Conservation (phyloP, 495 filamentous ascomycete genomes). For the Glonium stellatum region DNA sequence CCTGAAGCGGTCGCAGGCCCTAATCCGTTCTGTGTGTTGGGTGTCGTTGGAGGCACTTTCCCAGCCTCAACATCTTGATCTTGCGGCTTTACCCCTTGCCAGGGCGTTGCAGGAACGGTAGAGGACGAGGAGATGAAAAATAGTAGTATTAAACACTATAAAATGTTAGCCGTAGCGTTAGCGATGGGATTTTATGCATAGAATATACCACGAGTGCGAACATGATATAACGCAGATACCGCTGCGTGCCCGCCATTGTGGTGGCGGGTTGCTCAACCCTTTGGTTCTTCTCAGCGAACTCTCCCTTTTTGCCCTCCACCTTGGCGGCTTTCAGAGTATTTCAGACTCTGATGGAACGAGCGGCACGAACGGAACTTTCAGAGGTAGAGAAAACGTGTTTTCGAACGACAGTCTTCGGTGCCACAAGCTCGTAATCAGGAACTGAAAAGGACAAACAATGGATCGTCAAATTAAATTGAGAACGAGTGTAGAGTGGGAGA, state of each 20-base stretch:
- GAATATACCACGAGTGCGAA: constrained; percentile 74
- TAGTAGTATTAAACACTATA: constrained; percentile 63
- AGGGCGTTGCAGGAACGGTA: constrained; percentile 14
- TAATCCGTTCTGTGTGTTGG: constrained; percentile 36
- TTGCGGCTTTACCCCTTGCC: constrained; percentile 14
- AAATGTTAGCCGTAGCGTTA: constrained; percentile 1
- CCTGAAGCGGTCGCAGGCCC: constrained; percentile 47
- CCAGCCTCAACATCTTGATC: constrained; percentile 5
- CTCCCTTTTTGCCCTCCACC: constrained; percentile 20
- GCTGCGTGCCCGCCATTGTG: constrained; percentile 34
- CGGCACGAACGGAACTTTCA: neutral
- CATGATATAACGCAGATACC: constrained; percentile 72
- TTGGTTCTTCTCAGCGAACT: constrained; percentile 23
- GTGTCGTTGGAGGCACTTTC: constrained; percentile 28
- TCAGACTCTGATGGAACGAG: neutral
- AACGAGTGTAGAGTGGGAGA: neutral
- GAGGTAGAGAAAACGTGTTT: neutral
- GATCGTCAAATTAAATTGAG: neutral
- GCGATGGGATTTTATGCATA: neutral
- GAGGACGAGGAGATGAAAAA: constrained; percentile 75
- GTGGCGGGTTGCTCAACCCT: constrained; percentile 20
- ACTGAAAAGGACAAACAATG: neutral
- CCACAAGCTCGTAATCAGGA: neutral
- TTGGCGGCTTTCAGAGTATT: constrained; percentile 19
- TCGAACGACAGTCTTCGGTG: constrained; percentile 15